These are phyloP conservation scores for Macadamia integrifolia DNA, from an alignment of 164 flowering plant species.

Conservation along the genomic window DNA sequence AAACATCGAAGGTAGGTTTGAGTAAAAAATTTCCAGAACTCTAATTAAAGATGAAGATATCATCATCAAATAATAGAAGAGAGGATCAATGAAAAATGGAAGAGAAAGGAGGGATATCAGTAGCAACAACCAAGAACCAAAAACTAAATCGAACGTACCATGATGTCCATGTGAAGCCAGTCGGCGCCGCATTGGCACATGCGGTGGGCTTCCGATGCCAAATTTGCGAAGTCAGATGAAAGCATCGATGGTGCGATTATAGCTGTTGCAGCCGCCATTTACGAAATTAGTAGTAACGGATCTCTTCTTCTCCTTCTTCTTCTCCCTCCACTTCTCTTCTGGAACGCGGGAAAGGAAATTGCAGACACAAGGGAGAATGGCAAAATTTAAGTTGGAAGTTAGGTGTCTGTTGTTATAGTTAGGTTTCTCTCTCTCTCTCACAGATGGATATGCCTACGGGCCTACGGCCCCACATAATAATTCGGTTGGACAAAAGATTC, in stretches of 20 bases:
- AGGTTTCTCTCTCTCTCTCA: no score
- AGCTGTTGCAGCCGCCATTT: constrained; percentile 18
- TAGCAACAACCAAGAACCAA: background rate
- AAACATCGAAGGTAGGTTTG: background rate
- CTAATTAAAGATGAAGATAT: no score
- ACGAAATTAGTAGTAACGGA: no score
- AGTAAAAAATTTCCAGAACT: background rate
- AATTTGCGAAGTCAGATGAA: constrained; percentile 88
- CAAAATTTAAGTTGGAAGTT: background rate
- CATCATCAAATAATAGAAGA: background rate
- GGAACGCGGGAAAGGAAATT: background rate
- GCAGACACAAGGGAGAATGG: background rate
- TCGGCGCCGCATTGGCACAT: constrained; percentile 85
- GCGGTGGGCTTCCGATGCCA: constrained; percentile 88
- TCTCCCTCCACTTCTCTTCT: background rate
- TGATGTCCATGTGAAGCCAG: constrained; percentile 99
- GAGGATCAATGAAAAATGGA: background rate
- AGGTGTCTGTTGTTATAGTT: no score
- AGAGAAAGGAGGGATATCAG: background rate
- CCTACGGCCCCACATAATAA: no score
- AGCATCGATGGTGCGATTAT: constrained; percentile 98
- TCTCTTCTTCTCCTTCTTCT: background rate
- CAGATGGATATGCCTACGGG: no score
- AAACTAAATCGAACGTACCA: constrained; percentile 35
- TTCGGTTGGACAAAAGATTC: no score